Evolutionary conservation across 2,329 filamentous ascomycete species (phyloP), one percentile per base, ranked within the genome.

Genomic region (Penicillium vulpinum): DNA sequence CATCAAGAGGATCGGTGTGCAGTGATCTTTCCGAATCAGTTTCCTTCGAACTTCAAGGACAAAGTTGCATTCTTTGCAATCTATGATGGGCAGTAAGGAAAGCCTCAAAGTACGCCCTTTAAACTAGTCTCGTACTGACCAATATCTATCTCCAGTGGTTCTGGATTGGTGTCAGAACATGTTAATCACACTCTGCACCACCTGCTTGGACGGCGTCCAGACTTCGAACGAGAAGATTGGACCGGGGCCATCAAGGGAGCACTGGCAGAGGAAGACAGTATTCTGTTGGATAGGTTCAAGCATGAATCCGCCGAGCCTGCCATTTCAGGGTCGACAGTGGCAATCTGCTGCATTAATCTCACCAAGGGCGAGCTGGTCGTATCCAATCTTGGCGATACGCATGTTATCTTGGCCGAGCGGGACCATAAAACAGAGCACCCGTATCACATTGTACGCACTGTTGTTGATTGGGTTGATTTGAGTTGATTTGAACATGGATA

Each of bases 51-150:
- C 8, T 64, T 61, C n/a, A 50, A 68, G 6, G 64, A 69, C 13
- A 70, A 68, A 26, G 46, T 74, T 38, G 69, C 66, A 10, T 67
- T 69, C 31, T 70, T 74, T 55, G 71, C 69, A 18, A 60, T 73
- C 24, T 73, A 70, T 56, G 72, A 74, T 47, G 72, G 72, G 51
- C 72, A 74, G 72, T 74, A 62, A 60, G 71, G n/a, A 49, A 33
- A 26, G 13, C 39, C 43, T 35, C 18, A 13, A 44, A 22, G 8
- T 44, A 16, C 13, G 15, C 15, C 15, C 18, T 26, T 13, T 31
- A 22, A n/a, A 29, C 5, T 16, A 13, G 10, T 33, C 10, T 28
- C 10, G 15, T 26, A 29, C 28, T 35, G 31, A 51, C 49, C 38
- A 28, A 35, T 46, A 41, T 41, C 18, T 46, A 41, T 41, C 18